These are phyloP conservation scores for Capsicum chinense DNA, from an alignment of 257 asterid species.

Conservation along the genomic window DNA sequence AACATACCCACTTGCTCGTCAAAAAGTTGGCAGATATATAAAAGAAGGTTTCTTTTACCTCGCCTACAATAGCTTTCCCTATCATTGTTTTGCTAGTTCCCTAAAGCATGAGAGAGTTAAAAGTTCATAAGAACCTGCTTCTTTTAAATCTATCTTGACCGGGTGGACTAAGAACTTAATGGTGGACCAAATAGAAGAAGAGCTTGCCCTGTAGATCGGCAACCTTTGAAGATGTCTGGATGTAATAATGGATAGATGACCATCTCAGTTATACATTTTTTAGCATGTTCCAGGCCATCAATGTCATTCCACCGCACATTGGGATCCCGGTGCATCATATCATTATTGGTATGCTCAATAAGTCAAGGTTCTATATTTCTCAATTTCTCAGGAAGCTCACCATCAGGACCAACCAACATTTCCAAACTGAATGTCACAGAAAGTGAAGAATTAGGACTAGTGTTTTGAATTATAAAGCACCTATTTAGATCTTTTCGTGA, in stretches of 20 bases:
- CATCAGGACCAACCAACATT: slow-evolving; percentile 90
- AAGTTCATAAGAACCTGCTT: slow-evolving; percentile 16
- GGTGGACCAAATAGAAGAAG: slow-evolving; percentile 99
- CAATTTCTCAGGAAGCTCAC: slow-evolving; percentile 96
- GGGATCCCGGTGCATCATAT: slow-evolving; percentile 97
- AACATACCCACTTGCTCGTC: slow-evolving; percentile 96
- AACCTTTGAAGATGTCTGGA: slow-evolving; percentile 95
- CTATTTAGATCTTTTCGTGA: background rate
- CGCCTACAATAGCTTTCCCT: slow-evolving; percentile 99
- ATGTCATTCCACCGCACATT: slow-evolving; percentile 98
- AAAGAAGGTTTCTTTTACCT: slow-evolving; percentile 97
- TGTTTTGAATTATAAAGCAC: slow-evolving; percentile 1
- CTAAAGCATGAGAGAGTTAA: slow-evolving; percentile 49
- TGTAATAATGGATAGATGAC: slow-evolving; percentile 97
- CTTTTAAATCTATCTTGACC: slow-evolving; percentile 17
- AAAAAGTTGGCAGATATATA: slow-evolving; percentile 97
- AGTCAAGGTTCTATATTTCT: slow-evolving; percentile 95
- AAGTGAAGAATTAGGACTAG: background rate
- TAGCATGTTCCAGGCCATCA: slow-evolving; percentile 98
- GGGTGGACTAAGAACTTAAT: slow-evolving; percentile 55
- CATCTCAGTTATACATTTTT: slow-evolving; percentile 98
- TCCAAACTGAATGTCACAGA: slow-evolving; percentile 64
- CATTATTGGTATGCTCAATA: slow-evolving; percentile 94
- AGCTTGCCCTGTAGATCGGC: slow-evolving; percentile 99
- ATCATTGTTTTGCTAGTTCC: slow-evolving; percentile 99